Percentiles rank a stretch among this genome's conserved stretches.
phyloP scores from a whole-genome alignment of 768 basidiomycete genomes.

The Pleurotus sapidus region DNA sequence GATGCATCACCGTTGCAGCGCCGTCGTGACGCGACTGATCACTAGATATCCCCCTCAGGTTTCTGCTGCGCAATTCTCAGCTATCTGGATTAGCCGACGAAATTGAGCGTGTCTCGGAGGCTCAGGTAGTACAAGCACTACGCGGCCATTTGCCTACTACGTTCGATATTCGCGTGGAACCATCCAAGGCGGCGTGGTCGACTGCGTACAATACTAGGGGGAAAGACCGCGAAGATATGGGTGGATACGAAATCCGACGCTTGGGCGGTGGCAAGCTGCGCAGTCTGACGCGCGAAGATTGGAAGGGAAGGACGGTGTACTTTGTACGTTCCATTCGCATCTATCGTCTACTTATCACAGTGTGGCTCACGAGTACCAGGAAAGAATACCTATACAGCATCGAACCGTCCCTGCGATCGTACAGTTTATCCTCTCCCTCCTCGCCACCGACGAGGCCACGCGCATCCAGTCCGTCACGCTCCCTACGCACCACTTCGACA shows the following conservation, averaged over 20 bases:
- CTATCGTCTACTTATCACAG: background rate
- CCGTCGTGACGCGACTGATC: background rate
- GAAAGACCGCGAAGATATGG: constrained; percentile 26
- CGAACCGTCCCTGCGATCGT: constrained; percentile 50
- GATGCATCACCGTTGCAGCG: constrained; percentile 6
- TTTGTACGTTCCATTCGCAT: constrained; percentile 43
- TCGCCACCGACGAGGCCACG: constrained; percentile 14
- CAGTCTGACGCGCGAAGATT: constrained; percentile 36
- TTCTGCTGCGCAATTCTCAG: constrained; percentile 43
- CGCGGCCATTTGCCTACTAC: constrained; percentile 40
- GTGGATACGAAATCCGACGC: constrained; percentile 66
- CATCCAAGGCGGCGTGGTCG: constrained; percentile 34
- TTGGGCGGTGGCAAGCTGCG: constrained; percentile 33
- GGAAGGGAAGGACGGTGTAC: constrained; percentile 67
- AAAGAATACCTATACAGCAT: constrained; percentile 60
- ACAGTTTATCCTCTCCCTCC: constrained; percentile 38
- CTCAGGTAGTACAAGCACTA: constrained; percentile 53
- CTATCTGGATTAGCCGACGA: constrained; percentile 21
- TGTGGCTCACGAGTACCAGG: constrained; percentile 37
- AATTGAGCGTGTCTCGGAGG: constrained; percentile 14
- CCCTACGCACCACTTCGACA: constrained; percentile 64
- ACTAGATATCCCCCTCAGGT: constrained; percentile 58
- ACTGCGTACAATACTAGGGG: constrained; percentile 2
- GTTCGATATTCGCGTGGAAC: constrained; percentile 60
- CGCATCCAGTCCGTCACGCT: constrained; percentile 53